phyloP scores from a whole-genome alignment of 352 stramenopile genomes.

The Lagenidium giganteum region DNA sequence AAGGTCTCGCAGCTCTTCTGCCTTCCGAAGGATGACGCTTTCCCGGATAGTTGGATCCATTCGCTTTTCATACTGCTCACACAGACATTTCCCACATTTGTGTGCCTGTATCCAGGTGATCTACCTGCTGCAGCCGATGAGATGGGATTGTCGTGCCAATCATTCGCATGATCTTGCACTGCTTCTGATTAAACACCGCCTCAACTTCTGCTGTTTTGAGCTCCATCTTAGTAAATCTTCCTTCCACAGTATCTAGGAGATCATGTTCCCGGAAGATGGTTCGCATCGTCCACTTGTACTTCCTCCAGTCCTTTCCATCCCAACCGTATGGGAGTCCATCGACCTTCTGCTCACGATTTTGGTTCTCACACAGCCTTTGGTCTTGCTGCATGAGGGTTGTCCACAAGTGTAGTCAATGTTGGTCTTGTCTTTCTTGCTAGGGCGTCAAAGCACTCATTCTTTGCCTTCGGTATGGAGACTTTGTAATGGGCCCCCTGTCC shows the following conservation, averaged over 20 bases:
- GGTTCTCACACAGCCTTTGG: too few species aligned
- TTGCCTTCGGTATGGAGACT: too few species aligned
- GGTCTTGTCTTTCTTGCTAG: too few species aligned
- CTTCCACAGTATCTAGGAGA: neutral
- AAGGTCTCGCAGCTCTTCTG: too few species aligned
- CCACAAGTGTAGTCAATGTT: too few species aligned
- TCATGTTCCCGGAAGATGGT: conserved; percentile 4
- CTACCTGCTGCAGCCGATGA: neutral
- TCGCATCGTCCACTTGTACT: conserved; percentile 5
- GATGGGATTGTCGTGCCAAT: conserved; percentile 4
- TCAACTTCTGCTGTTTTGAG: neutral
- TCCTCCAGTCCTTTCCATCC: conserved; percentile 4
- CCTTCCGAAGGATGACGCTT: too few species aligned
- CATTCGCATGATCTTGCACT: conserved; percentile 6
- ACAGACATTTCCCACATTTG: conserved; percentile 5
- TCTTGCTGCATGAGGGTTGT: too few species aligned
- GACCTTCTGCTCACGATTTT: too few species aligned
- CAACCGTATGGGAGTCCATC: neutral
- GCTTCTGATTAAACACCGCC: neutral
- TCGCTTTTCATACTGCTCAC: conserved; percentile 6
- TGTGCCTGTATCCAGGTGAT: neutral
- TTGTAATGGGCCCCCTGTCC: too few species aligned
- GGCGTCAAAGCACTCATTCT: too few species aligned
- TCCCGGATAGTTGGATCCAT: too few species aligned
- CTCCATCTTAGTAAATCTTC: neutral